Conservation (phyloP, 164 flowering plant genomes). For the Magnolia kwangsiensis region DNA sequence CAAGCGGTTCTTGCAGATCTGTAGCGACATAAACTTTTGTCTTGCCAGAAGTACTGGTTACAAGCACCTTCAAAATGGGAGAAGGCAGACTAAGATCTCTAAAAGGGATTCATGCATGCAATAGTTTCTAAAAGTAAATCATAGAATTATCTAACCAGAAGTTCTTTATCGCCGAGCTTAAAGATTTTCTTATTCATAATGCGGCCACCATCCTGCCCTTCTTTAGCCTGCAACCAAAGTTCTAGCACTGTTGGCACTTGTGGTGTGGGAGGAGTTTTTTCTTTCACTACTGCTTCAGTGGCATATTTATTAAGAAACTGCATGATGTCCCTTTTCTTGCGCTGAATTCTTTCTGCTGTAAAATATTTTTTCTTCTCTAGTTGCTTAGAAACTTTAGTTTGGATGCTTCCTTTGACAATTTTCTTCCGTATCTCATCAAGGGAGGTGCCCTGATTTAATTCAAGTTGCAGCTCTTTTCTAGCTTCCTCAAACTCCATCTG, state of each 20-base stretch:
- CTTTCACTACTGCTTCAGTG: slow-evolving; percentile 31
- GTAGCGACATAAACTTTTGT: slow-evolving; percentile 70
- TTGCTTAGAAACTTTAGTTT: slow-evolving; percentile 58
- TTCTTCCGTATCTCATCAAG: slow-evolving; percentile 58
- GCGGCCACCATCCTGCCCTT: slow-evolving; percentile 47
- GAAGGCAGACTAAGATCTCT: not conserved
- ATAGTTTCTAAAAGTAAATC: not conserved
- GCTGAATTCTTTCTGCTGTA: slow-evolving; percentile 61
- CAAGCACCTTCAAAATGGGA: slow-evolving; percentile 55
- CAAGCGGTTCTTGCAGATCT: slow-evolving; percentile 59
- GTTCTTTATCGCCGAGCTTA: slow-evolving; percentile 57
- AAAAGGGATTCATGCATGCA: slow-evolving; percentile 1
- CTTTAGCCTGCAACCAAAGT: slow-evolving; percentile 52
- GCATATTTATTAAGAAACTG: slow-evolving; percentile 56
- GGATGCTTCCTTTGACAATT: slow-evolving; percentile 54
- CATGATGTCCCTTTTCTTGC: slow-evolving; percentile 72
- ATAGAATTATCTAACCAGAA: slow-evolving; percentile 57
- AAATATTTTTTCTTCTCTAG: slow-evolving; percentile 32
- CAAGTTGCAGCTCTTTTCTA: slow-evolving; percentile 58
- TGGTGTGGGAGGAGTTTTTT: slow-evolving; percentile 24
- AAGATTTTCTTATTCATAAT: slow-evolving; percentile 48
- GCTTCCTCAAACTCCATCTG: slow-evolving; percentile 82
- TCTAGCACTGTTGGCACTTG: slow-evolving; percentile 52
- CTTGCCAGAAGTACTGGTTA: slow-evolving; percentile 52
- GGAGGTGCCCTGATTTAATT: slow-evolving; percentile 62